Base-by-base conservation (phyloP, 2,329 filamentous ascomycete genomes). In the Westerdykella sp. region DNA sequence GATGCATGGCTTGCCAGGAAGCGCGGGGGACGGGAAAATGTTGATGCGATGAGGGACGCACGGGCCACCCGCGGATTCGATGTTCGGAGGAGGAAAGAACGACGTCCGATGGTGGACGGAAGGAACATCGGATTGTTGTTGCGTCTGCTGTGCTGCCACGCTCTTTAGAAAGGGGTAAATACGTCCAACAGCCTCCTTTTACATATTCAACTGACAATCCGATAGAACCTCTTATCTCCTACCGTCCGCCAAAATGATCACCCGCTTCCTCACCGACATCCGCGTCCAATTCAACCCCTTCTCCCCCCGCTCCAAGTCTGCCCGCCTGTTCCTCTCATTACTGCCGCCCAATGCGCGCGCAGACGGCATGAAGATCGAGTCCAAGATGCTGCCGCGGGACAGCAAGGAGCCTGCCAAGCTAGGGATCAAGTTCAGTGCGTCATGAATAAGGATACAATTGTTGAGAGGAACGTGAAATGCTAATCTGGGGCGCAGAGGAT, bases 281-380 rank as follows among this genome's bases (percentile, higher is more conserved):
- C 81, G 78, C 59, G 84, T 88, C 53, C 81, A 81, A 66, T 96
- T 97, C 81, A 95, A 95, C 71, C 91, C 93, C 32, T 97, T 97
- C 78, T 85, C 82, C 22, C 71, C 78, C 18, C 76, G 78, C 65
- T 83, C 87, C 49, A 89, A 88, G 63, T 84, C 90, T 18, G 90
- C 88, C 32, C 84, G 93, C 35, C 77, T 95, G 40, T 93, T 97
- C 69, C 86, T 97, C 54, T 84, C 87, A 25, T 77, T 85, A 51
- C 80, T 98, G 25, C 88, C 91, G 9, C 80, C 89, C 34, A 81
- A 84, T 59, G 89, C 89, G 47, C 81, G 89, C 42, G 71, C 75
- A 43, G 77, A 74, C 42, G 81, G 79, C 52, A 87, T 95, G 75
- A 79, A 82, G 60, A 85, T 97, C 61, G 81, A 81, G 56, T 84